Evolutionary conservation across 345 rosid genomes (phyloP), one percentile per base, ranked within the genome.

Genomic region (Angophora floribunda): DNA sequence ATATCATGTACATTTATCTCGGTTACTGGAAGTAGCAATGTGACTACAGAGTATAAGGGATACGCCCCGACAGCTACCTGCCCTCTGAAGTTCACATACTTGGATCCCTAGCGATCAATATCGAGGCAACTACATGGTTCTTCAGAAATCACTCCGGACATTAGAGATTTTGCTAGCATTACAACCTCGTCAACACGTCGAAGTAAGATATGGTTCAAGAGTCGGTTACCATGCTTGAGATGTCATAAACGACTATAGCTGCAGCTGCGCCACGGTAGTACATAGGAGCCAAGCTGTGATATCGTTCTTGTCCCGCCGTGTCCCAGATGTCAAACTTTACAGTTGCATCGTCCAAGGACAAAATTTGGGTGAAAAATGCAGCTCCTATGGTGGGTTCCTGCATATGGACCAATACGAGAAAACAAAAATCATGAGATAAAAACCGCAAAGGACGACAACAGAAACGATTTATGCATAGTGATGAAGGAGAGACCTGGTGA

Each of bases 281-380:
- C 97, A 96, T 94, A 0, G 98, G 98, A 87, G 98, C 95, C 91
- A 96, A 91, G 90, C 97, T 94, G 84, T 95, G 95, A 88, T 95
- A 95, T 59, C 97, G 88, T 88, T 96, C 98, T 85, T 96, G 98
- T 26, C 97, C 98, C 1, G 97, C 98, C 3, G 97, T 94, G 92
- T 96, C 97, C 98, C 98, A 96, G 91, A 93, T 95, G 85, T 96
- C 97, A 82, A 94, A 96, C 88, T 96, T 96, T 30, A 96, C 92
- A 16, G 96, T 95, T 6, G 94, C 95, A 88, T 96, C 98, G 15
- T 88, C 90, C 82, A 95, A 86, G 7, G 97, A 94, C 86, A 96
- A 80, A 88, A 95, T 93, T 90, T 96, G 96, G 91, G 96, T 95
- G 93, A 96, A 95, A 90, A 96, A 95, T 21, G 98, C 97, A 26